A percentile compares a stretch with the other conserved stretches of the same genome.
These are phyloP conservation scores for Aspergillus arachidicola DNA, from an alignment of 2,329 filamentous ascomycete species.

Conservation along the genomic window DNA sequence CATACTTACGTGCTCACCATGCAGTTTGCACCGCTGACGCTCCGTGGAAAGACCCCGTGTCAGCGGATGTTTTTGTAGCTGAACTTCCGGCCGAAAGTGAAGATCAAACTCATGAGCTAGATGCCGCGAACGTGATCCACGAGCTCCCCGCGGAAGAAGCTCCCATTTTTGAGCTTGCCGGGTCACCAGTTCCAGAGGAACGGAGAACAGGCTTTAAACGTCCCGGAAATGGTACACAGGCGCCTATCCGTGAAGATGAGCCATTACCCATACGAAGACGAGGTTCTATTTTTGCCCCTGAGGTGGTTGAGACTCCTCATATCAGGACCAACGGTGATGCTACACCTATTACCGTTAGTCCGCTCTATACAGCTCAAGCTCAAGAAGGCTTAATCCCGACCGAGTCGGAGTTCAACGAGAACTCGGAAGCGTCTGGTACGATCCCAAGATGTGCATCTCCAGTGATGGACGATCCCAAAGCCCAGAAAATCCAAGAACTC, in stretches of 20 bases:
- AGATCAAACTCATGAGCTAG: conserved; percentile 30
- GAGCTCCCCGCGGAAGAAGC: conserved; percentile 36
- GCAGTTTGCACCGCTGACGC: conserved; percentile 54
- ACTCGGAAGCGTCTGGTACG: conserved; percentile 9
- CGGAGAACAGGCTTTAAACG: background rate
- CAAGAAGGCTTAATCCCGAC: background rate
- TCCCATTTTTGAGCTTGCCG: conserved; percentile 43
- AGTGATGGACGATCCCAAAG: conserved; percentile 27
- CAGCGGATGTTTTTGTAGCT: conserved; percentile 30
- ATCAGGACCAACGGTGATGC: background rate
- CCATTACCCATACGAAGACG: conserved; percentile 35
- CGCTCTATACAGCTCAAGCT: background rate
- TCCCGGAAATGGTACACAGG: background rate
- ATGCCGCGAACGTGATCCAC: conserved; percentile 32
- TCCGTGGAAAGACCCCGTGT: conserved; percentile 32
- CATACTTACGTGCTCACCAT: conserved; percentile 60
- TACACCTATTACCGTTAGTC: background rate
- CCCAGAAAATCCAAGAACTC: conserved; percentile 40
- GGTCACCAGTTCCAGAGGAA: conserved; percentile 29
- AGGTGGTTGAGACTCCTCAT: conserved; percentile 37
- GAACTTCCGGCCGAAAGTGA: conserved; percentile 35
- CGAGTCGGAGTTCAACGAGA: background rate
- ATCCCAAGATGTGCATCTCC: conserved; percentile 24
- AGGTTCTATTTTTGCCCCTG: conserved; percentile 50
- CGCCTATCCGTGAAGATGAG: conserved; percentile 32